Base-by-base conservation (phyloP, 257 asterid species). In the Agastache rugosa region DNA sequence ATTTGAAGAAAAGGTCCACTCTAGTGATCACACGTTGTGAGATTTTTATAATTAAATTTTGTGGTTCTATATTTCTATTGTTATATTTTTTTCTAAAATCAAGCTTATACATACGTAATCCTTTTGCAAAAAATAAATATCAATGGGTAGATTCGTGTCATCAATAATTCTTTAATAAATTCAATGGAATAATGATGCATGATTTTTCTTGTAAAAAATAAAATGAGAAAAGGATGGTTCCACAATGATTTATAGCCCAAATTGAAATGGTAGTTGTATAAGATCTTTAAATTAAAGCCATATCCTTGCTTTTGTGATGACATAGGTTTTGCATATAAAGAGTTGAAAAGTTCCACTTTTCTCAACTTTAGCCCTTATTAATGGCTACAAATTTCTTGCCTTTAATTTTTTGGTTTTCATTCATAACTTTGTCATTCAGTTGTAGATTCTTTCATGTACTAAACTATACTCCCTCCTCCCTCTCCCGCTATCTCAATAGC, bases 231-330 rank as follows among this genome's bases (percentile, higher is more conserved):
- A 31, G 5, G n/a, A 17, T 48, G 2, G 17, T 35, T 69, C 37
- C 53, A 63, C 42, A 50, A 12, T 23, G 39, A 47, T 63, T 63
- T 14, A 62, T 34, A 48, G 71, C 54, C 11, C 77, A 39, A 35
- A 74, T 0, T 25, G 14, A 65, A 62, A 39, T 11, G 51, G 37
- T 37, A 41, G 67, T 11, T 54, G 67, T 44, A 71, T 71, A 3
- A 56, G 58, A 71, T 71, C 56, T 71, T 71, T 44, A 70, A 55
- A 54, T 35, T 22, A 70, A 54, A 70, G 73, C 62, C 62, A 68
- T 68, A 50, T 68, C 44, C 39, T 55, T 39, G 67, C 75, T 55
- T 56, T 55, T 70, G 66, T 56, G 54, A 70, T 23, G 55, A 16
- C 54, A 69, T 69, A 3, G 31, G 60, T 67, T 29, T 67, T 48